phyloP scores from a whole-genome alignment of 164 flowering plant genomes.

The Malania oleifera region DNA sequence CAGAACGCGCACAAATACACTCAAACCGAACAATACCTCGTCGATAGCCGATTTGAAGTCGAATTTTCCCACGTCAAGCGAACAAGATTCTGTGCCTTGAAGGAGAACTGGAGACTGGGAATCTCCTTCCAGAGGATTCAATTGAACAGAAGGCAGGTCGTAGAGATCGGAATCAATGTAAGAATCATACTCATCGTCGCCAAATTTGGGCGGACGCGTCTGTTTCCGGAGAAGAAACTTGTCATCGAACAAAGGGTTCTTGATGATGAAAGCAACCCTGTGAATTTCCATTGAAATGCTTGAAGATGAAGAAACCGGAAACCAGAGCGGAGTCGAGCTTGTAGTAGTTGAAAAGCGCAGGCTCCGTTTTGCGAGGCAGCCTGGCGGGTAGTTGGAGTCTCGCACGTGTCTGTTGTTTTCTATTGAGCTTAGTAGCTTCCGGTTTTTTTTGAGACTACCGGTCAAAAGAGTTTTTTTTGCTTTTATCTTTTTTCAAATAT shows the following conservation, averaged over 20 bases:
- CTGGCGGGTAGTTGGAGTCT: no score
- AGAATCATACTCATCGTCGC: slow-evolving; percentile 66
- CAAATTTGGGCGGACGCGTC: slow-evolving; percentile 59
- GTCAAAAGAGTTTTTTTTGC: no score
- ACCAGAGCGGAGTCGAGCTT: no score
- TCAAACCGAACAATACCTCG: slow-evolving; percentile 30
- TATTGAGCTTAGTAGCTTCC: no score
- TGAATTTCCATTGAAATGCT: slow-evolving; percentile 35
- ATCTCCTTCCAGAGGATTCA: slow-evolving; percentile 26
- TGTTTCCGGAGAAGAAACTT: slow-evolving; percentile 55
- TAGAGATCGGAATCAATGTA: slow-evolving; percentile 79
- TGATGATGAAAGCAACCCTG: slow-evolving; percentile 62
- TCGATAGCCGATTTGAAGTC: slow-evolving; percentile 51
- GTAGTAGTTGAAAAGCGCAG: no score
- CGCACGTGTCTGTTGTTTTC: no score
- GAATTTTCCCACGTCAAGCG: slow-evolving; percentile 35
- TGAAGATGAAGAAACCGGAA: not conserved
- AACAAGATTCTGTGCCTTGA: slow-evolving; percentile 31
- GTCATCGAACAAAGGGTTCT: slow-evolving; percentile 33
- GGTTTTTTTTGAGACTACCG: no score
- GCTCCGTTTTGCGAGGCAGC: no score
- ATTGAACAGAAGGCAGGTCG: slow-evolving; percentile 70
- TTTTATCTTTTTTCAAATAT: no score
- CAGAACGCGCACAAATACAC: not conserved
- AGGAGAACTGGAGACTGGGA: slow-evolving; percentile 19